Evolutionary conservation across 2,329 filamentous ascomycete genomes (phyloP).

Genomic region (Emericellopsis atlantica): DNA sequence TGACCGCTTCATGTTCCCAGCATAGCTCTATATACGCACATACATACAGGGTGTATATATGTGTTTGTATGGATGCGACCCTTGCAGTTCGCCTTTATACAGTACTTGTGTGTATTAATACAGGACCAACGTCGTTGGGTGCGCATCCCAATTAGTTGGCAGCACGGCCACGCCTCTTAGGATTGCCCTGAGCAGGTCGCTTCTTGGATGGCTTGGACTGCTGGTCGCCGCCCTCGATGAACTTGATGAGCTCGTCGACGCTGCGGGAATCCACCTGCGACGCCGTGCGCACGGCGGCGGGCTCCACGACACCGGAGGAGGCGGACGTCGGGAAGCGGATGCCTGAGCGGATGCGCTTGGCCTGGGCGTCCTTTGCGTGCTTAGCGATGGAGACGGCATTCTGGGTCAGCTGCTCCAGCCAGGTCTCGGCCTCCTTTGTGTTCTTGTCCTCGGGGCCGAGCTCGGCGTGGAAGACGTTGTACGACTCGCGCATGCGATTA

Average conservation of each 20-base stretch:
- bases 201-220: slow-evolving; percentile 43
- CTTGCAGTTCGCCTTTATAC: no score
- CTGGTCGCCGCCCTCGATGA: slow-evolving; percentile 68
- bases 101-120: no score
- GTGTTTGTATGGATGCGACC: background rate
- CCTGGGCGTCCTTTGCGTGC: slow-evolving; percentile 78
- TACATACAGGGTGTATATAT: slow-evolving; percentile 1
- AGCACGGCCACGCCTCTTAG: slow-evolving; percentile 35
- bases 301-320: slow-evolving; percentile 12
- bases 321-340: slow-evolving; percentile 45
- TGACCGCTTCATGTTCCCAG: background rate
- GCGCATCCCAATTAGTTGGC: slow-evolving; percentile 2
- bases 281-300: slow-evolving; percentile 13
- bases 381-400: slow-evolving; percentile 92
- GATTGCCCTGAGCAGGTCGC: slow-evolving; percentile 37
- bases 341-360: slow-evolving; percentile 56
- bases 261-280: slow-evolving; percentile 58
- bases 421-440: slow-evolving; percentile 93
- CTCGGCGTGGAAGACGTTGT: slow-evolving; percentile 83
- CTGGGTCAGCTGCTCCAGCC: slow-evolving; percentile 91
- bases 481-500: slow-evolving; percentile 87
- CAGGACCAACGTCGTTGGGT: background rate
- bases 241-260: slow-evolving; percentile 87
- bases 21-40: slow-evolving; percentile 1
- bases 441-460: slow-evolving; percentile 89